These are phyloP conservation scores for Penstemon eatonii DNA, from an alignment of 257 asterid species.

Conservation along the genomic window DNA sequence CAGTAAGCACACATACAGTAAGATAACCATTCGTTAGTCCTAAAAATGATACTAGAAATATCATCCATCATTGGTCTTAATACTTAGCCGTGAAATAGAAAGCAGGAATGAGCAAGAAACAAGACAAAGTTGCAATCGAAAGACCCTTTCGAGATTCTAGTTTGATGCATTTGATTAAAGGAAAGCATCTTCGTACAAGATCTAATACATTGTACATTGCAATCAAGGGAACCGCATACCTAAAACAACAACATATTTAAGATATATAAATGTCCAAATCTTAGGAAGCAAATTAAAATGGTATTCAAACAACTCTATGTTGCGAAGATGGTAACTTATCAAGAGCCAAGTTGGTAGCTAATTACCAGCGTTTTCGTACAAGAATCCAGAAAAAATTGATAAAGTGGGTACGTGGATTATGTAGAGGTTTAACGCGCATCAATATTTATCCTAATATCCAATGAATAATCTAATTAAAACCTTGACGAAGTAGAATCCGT, in stretches of 20 bases:
- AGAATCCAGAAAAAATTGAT: slow-evolving; percentile 78
- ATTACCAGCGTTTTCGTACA: slow-evolving; percentile 72
- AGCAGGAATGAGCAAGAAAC: slow-evolving; percentile 64
- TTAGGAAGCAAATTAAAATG: neutral
- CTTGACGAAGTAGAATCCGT: too few relatives aligned
- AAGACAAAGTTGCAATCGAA: slow-evolving; percentile 40
- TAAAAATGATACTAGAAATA: slow-evolving; percentile 55
- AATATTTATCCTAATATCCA: slow-evolving; percentile 26
- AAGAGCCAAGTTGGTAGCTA: slow-evolving; percentile 65
- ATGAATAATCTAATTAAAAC: too few relatives aligned
- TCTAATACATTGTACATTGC: slow-evolving; percentile 73
- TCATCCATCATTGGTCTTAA: slow-evolving; percentile 78
- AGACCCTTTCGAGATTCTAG: slow-evolving; percentile 64
- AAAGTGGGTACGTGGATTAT: slow-evolving; percentile 60
- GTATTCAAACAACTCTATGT: neutral
- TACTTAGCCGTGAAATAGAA: slow-evolving; percentile 78
- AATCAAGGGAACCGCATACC: slow-evolving; percentile 68
- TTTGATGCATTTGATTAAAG: slow-evolving; percentile 44
- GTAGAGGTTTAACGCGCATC: slow-evolving; percentile 55
- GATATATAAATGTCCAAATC: neutral
- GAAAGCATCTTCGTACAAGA: slow-evolving; percentile 52
- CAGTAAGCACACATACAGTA: slow-evolving; percentile 49
- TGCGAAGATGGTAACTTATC: slow-evolving; percentile 37
- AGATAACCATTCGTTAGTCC: slow-evolving; percentile 65
- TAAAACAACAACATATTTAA: neutral